Base-by-base conservation (phyloP, 257 asterid genomes). In the Misopates orontium region DNA sequence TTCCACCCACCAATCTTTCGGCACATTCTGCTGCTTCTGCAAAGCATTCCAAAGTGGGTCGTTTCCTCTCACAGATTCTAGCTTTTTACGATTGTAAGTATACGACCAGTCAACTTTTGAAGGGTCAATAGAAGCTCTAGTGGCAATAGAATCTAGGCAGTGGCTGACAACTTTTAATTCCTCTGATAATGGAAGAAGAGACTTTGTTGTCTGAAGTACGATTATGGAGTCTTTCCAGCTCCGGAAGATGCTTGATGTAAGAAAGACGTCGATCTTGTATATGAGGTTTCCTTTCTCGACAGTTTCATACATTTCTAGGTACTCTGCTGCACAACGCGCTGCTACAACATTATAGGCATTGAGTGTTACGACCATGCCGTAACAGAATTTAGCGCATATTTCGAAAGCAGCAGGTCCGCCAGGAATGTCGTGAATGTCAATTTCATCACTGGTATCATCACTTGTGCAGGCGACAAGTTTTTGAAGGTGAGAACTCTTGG, bases 201-300 rank as follows among this genome's bases (percentile, higher is more conserved):
- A 76, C 72, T 82, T 84, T 17, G 94, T 82, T 10, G 98, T 80
- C 63, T 86, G 95, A 42, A 91, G 95, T n/a, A 84, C 98, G 16
- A 88, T 91, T 17, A 91, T 82, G 12, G 98, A 83, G 79, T 91
- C 98, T 78, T 91, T 91, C 98, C 98, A 91, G 71, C 95, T 86
- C n/a, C 91, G 78, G 75, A 88, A 83, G 71, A 91, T 74, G 79
- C 95, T 85, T 10, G 96, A 91, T 19, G 73, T 82, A 18, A 91
- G 85, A 68, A 91, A 91, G 60, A 91, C 89, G 17, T 88, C 96
- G 14, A 88, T 80, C 73, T 91, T 91, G 90, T 86, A 86, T 12
- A 82, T 63, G 55, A 91, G 95, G 54, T 91, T 91, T 64, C 98
- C 98, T 66, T 86, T 88, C 50, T 91, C 98, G 1, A 79, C 75